Evolutionary conservation across 106 monocot genomes (phyloP).

Genomic region (Cymbidium sinense): DNA sequence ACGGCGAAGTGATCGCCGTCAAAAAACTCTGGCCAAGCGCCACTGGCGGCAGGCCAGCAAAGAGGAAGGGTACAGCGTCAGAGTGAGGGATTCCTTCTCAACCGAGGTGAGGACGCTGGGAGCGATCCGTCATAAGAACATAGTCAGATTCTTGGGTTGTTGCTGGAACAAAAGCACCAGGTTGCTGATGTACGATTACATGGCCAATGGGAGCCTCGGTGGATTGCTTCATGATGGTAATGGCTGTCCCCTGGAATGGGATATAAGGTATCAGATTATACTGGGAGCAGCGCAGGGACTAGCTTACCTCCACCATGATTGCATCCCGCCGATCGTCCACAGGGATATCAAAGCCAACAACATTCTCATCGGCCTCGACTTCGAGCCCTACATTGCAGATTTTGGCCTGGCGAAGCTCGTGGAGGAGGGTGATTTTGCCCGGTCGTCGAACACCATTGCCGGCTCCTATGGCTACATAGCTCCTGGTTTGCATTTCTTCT

Average conservation of each 20-base stretch:
- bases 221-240: constrained; percentile 68
- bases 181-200: constrained; percentile 93
- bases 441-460: constrained; percentile 76
- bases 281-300: constrained; percentile 88
- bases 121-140: constrained; percentile 90
- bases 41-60: constrained; percentile 5
- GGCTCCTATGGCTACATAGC: constrained; percentile 99
- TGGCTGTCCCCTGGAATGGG: constrained; percentile 65
- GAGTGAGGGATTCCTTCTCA: constrained; percentile 75
- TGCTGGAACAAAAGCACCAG: constrained; percentile 84
- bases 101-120: constrained; percentile 81
- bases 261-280: constrained; percentile 67
- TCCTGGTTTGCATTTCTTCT: constrained; percentile 43
- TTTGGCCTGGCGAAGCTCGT: constrained; percentile 95
- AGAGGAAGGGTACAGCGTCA: constrained; percentile 16
- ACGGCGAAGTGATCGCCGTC: constrained; percentile 82
- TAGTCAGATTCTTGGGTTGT: constrained; percentile 80
- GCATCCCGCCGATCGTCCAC: constrained; percentile 81
- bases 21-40: constrained; percentile 82
- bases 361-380: constrained; percentile 81
- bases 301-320: constrained; percentile 90
- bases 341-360: constrained; percentile 95
- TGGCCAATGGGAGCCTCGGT: constrained; percentile 89
- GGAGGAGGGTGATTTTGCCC: constrained; percentile 60
- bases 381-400: constrained; percentile 83